Evolutionary conservation across 163 green algal genomes (phyloP), one percentile per base, ranked within the genome.

Genomic region (Chlamydomonas reinhardtii): DNA sequence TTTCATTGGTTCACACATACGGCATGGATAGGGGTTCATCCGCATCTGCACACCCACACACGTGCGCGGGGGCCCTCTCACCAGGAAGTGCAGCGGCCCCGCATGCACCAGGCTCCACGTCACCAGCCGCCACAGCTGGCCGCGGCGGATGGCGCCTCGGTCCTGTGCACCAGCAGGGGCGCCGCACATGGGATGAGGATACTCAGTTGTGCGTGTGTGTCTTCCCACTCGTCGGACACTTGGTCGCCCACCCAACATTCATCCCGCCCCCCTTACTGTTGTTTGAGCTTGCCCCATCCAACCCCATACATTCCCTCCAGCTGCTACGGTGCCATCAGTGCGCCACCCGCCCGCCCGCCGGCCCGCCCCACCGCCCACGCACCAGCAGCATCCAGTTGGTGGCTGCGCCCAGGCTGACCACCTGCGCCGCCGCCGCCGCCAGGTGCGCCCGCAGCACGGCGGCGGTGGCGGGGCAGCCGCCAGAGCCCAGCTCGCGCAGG

Each of bases 71-170:
- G 5, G 6, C 35, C 35, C n/a, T 8, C 77, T 52, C 79, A 85
- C 79, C 52, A 43, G 24, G 66, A 85, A 56, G 25, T 85, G 79
- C 70, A 85, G 27, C 14, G 79, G 68, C 52, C 68, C 68, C 32
- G 32, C 79, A 20, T 85, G 79, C 68, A 78, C 68, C 32, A 78
- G 52, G 11, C 31, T 62, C 79, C 79, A 85, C 17, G n/a, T 85
- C 29, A 76, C n/a, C 66, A 85, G 32, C 34, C 79, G 79, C 79
- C 79, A 85, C 66, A 77, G 19, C 79, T 85, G 79, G 27, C 79
- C 79, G 5, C 69, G 68, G 14, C 14, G 22, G 3, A 85, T 27
- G 32, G 79, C 68, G 4, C 25, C 22, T 0, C 34, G 79, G 68
- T 85, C 68, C 79, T 85, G 64, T 2, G 52, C 19, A 59, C 27